Evolutionary conservation across 225 moss, liverwort and hornwort genomes (phyloP), one percentile per base, ranked within the genome.

Genomic region (Asterella californica): DNA sequence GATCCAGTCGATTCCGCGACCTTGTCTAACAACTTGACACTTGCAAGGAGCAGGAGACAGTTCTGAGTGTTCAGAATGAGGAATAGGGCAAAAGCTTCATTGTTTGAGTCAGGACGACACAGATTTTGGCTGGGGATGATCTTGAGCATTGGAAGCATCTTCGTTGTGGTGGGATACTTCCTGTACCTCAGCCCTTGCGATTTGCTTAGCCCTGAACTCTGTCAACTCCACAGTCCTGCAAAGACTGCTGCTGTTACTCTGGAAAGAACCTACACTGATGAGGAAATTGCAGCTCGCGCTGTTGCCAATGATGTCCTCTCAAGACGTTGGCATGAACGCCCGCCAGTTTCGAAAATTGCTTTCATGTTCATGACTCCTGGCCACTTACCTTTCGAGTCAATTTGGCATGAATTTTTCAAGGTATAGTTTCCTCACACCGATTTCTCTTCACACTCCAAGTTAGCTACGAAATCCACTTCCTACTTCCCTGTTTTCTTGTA

Each of bases 281-380:
- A 79, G 33, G 87, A 87, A 59, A 47, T 87, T 32, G 63, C 87
- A 15, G 79, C 84, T 61, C 80, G 48, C 22, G 83, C 81, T 21
- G 79, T 87, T n/a, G 83, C 82, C 29, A 77, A 61, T 29, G 87
- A 87, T 64, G 27, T 87, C 42, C 82, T 87, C 42, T 72, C 53
- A 24, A 81, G 79, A 70, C 83, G 65, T 66, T 67, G 76, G 27
- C 60, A 67, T 42, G 79, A 79, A 62, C 79, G 79, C 18, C 84
- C 76, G 62, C 79, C 83, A 17, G 79, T 81, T 82, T 84, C 87
- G 33, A 87, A 87, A 74, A 78, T 87, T 46, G 87, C 87, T 14
- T 84, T 87, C 77, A 82, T 87, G 87, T 87, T 87, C 71, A 68
- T 87, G 79, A 87, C 87, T 36, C 82, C 87, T 21, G 87, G 87